Conservation (phyloP, 106 monocot species). For the Gastrodia elata region DNA sequence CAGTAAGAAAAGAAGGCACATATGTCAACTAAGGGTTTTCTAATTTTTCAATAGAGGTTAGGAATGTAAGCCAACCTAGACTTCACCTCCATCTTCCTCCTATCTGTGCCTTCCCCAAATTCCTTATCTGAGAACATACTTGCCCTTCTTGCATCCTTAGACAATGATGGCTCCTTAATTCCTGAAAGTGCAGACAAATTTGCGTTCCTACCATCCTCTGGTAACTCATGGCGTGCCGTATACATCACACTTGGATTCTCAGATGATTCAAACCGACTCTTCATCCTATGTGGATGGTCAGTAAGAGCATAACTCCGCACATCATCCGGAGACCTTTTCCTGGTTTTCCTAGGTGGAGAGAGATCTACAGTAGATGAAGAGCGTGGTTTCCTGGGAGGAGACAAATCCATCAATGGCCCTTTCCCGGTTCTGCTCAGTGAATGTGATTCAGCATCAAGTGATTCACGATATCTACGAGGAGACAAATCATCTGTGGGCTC, state of each 20-base stretch:
- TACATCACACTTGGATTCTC: neutral
- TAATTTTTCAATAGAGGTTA: neutral
- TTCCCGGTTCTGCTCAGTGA: neutral
- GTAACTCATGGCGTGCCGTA: neutral
- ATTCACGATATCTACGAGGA: neutral
- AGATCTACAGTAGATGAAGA: slow-evolving; percentile 1
- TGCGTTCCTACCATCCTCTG: neutral
- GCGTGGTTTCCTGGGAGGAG: slow-evolving; percentile 5
- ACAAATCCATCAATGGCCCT: slow-evolving; percentile 12
- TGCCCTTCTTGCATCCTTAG: slow-evolving; percentile 21
- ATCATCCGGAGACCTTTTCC: slow-evolving; percentile 7
- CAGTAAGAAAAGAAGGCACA: neutral
- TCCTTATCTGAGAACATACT: slow-evolving; percentile 47
- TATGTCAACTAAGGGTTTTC: neutral
- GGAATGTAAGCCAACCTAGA: slow-evolving; percentile 21
- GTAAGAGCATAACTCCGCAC: neutral
- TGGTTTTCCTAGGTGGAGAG: slow-evolving; percentile 21
- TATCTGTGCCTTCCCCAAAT: slow-evolving; percentile 36
- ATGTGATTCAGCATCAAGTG: neutral
- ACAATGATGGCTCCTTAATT: slow-evolving; percentile 7
- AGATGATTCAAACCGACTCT: neutral
- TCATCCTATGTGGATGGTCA: neutral
- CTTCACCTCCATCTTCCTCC: slow-evolving; percentile 45
- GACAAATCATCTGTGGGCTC: neutral
- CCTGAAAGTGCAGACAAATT: slow-evolving; percentile 28